Evolutionary conservation across 352 stramenopile species (phyloP).

Genomic region (Phytophthora syringae): DNA sequence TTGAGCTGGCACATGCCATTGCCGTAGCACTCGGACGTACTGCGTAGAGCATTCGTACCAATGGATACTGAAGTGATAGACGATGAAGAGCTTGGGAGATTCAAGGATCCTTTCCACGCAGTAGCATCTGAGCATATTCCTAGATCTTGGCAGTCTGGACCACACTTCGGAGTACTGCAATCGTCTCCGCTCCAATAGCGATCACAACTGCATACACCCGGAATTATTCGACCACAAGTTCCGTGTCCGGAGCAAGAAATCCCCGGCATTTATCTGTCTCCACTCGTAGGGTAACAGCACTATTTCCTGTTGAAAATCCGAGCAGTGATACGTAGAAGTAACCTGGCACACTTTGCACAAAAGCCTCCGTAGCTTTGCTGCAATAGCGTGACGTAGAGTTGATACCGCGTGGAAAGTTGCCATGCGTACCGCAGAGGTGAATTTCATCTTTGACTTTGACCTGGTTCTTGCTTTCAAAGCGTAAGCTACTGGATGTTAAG

Average conservation of each 20-base stretch:
- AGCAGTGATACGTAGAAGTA: constrained; percentile 79
- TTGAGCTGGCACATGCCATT: constrained; percentile 65
- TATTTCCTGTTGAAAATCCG: constrained; percentile 47
- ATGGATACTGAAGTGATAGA: constrained; percentile 21
- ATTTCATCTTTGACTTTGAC: constrained; percentile 56
- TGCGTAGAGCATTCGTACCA: constrained; percentile 47
- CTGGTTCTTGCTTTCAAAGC: constrained; percentile 66
- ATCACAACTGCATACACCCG: constrained; percentile 74
- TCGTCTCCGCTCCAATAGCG: constrained; percentile 80
- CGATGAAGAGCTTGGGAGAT: neutral
- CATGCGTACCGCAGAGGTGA: constrained; percentile 70
- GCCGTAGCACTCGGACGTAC: constrained; percentile 74
- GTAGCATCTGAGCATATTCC: constrained; percentile 48
- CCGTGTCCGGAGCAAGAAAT: constrained; percentile 69
- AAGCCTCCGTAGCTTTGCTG: constrained; percentile 51
- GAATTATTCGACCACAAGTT: constrained; percentile 63
- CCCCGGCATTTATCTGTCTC: constrained; percentile 73
- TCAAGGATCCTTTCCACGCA: constrained; percentile 5
- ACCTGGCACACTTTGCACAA: constrained; percentile 60
- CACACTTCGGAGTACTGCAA: constrained; percentile 76
- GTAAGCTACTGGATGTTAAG: constrained; percentile 43
- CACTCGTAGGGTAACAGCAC: constrained; percentile 46
- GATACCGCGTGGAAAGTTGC: constrained; percentile 63
- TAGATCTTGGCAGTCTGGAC: constrained; percentile 72
- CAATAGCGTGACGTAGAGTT: constrained; percentile 71